Conservation (phyloP, 306 rosid genomes). For the Casuarina cunninghamiana region DNA sequence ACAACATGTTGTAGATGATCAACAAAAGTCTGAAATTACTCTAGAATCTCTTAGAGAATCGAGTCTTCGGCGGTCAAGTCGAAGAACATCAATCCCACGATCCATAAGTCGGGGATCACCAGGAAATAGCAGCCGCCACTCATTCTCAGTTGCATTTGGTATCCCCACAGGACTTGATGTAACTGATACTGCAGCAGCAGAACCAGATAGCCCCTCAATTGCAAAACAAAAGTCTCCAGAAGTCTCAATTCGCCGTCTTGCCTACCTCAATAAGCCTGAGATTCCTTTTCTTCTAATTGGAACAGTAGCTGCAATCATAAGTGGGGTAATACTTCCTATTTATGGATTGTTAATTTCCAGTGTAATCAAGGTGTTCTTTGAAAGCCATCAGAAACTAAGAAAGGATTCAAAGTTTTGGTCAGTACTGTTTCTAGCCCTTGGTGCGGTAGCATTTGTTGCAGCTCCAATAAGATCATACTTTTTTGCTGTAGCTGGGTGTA, state of each 20-base stretch:
- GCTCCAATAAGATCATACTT: conserved; percentile 58
- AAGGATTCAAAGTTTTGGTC: conserved; percentile 79
- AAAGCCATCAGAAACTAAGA: conserved; percentile 42
- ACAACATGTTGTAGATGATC: conserved; percentile 35
- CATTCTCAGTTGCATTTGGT: conserved; percentile 74
- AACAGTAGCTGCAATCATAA: conserved; percentile 50
- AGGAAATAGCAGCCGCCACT: conserved; percentile 64
- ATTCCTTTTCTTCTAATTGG: conserved; percentile 68
- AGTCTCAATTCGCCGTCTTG: conserved; percentile 70
- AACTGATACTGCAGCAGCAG: conserved; percentile 40
- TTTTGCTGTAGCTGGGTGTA: conserved; percentile 70
- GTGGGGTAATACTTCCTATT: conserved; percentile 64
- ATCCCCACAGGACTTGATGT: conserved; percentile 54
- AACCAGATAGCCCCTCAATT: conserved; percentile 4
- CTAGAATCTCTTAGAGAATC: conserved; percentile 55
- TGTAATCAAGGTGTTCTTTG: conserved; percentile 63
- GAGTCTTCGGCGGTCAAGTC: conserved; percentile 52
- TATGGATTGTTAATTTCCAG: conserved; percentile 61
- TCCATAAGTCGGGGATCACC: conserved; percentile 80
- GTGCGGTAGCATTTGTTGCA: conserved; percentile 43
- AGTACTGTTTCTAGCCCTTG: conserved; percentile 50
- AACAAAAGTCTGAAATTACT: conserved; percentile 42
- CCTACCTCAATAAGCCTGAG: conserved; percentile 88
- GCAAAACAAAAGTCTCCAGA: conserved; percentile 34
- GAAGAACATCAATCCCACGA: conserved; percentile 47